Percentiles rank a stretch among this genome's conserved stretches.
Conservation (phyloP, 2,329 filamentous ascomycete genomes). For the Fusarium fracticaudum region DNA sequence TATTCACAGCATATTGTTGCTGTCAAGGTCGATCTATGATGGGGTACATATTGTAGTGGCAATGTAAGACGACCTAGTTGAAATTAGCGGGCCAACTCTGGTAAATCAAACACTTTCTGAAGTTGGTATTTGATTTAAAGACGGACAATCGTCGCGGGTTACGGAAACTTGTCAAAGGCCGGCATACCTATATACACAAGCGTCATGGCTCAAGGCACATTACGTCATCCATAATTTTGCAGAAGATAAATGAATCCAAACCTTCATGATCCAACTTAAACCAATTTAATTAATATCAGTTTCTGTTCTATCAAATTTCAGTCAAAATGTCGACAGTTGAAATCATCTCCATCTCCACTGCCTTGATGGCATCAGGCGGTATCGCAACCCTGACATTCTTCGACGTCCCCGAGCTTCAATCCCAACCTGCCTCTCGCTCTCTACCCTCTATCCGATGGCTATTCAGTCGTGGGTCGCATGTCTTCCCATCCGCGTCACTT, state of each 20-base stretch:
- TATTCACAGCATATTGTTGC: constrained; percentile 59
- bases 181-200: background rate
- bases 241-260: background rate
- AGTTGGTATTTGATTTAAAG: too few relatives aligned
- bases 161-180: background rate
- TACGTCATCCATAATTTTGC: background rate
- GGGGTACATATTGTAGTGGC: background rate
- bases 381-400: constrained; percentile 7
- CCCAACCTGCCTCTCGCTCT: background rate
- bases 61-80: background rate
- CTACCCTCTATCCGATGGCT: background rate
- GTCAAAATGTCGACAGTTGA: fast-evolving
- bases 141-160: background rate
- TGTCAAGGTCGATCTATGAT: constrained; percentile 59
- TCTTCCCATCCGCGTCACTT: background rate
- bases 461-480: background rate
- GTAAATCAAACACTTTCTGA: fast-evolving
- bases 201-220: background rate
- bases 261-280: fast-evolving
- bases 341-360: background rate
- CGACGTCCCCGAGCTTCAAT: constrained; percentile 10
- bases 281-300: fast-evolving
- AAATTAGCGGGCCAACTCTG: fast-evolving
- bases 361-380: constrained; percentile 2
- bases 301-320: fast-evolving